Conservation (phyloP, 2,329 filamentous ascomycete genomes). For the Hymenoscyphus scutula region DNA sequence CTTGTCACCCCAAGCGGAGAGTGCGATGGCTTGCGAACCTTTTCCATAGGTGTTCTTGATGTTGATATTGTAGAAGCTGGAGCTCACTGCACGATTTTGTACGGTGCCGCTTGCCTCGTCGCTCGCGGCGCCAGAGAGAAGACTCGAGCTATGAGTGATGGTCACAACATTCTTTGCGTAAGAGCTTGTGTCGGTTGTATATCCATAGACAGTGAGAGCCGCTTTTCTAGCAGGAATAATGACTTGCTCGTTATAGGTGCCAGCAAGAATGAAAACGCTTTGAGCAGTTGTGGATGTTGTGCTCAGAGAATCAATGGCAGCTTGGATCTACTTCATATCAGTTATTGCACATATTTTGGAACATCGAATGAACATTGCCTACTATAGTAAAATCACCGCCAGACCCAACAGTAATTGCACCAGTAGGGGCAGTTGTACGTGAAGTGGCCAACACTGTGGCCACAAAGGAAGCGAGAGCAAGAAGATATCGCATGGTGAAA, state of each 20-base stretch:
- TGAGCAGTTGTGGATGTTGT: conserved; percentile 45
- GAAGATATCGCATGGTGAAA: conserved; percentile 30
- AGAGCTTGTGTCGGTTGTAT: conserved; percentile 45
- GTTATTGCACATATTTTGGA: neutral
- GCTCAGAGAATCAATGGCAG: conserved; percentile 50
- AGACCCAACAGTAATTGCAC: conserved; percentile 46
- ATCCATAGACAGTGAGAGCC: conserved; percentile 53
- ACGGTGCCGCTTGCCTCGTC: conserved; percentile 40
- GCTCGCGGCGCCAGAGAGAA: conserved; percentile 41
- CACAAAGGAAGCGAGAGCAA: conserved; percentile 29
- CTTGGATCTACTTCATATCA: conserved; percentile 40
- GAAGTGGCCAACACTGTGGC: conserved; percentile 28
- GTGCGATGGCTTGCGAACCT: conserved; percentile 51
- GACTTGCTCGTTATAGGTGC: conserved; percentile 58
- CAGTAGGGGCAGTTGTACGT: conserved; percentile 45
- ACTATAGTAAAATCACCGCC: conserved; percentile 45
- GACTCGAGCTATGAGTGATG: conserved; percentile 41
- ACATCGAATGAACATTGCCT: conserved; percentile 10
- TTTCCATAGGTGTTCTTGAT: conserved; percentile 50
- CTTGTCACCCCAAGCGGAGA: conserved; percentile 48
- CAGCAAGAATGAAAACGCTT: conserved; percentile 54
- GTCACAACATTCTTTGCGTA: conserved; percentile 53
- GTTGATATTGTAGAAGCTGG: conserved; percentile 59
- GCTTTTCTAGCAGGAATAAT: conserved; percentile 47
- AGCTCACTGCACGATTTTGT: conserved; percentile 43